A percentile compares a stretch with the other conserved stretches of the same genome.
Evolutionary conservation across 768 basidiomycete species (phyloP).

Genomic region (Pholiota conissans): DNA sequence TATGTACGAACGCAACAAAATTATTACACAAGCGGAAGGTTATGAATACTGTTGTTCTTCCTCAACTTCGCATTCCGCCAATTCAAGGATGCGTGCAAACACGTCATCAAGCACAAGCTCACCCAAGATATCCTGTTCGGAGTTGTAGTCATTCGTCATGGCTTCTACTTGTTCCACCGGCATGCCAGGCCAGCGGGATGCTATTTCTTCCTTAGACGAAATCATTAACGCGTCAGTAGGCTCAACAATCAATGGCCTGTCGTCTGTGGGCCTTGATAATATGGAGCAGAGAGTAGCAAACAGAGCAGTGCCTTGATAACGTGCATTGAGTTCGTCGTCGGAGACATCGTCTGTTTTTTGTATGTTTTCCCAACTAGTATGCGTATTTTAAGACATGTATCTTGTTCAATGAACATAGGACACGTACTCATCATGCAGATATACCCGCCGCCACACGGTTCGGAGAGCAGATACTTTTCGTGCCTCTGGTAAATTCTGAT

Average conservation of each 20-base stretch:
- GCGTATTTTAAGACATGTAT: slow-evolving; percentile 2
- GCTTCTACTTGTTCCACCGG: slow-evolving; percentile 63
- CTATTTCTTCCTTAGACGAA: slow-evolving; percentile 60
- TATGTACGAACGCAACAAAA: background rate
- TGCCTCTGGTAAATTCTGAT: slow-evolving; percentile 67
- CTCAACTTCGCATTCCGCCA: slow-evolving; percentile 44
- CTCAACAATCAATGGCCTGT: slow-evolving; percentile 49
- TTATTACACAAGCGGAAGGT: slow-evolving; percentile 4
- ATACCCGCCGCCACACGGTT: slow-evolving; percentile 85
- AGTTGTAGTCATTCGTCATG: slow-evolving; percentile 57
- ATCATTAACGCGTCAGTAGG: slow-evolving; percentile 60
- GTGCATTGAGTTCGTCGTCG: slow-evolving; percentile 71
- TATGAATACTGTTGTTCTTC: slow-evolving; percentile 11
- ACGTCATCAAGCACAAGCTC: slow-evolving; percentile 60
- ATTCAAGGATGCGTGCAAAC: slow-evolving; percentile 61
- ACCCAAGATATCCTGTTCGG: slow-evolving; percentile 59
- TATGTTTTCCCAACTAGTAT: slow-evolving; percentile 74
- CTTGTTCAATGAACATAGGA: background rate
- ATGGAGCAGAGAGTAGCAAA: slow-evolving; percentile 62
- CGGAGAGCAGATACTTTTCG: slow-evolving; percentile 69
- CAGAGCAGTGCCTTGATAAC: slow-evolving; percentile 74
- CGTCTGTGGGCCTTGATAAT: slow-evolving; percentile 39
- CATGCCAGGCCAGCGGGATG: slow-evolving; percentile 74
- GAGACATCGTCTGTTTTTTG: slow-evolving; percentile 73
- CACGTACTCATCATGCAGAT: slow-evolving; percentile 84